Base-by-base conservation (phyloP, 768 basidiomycete species). In the Hygrocybe coccinea region DNA sequence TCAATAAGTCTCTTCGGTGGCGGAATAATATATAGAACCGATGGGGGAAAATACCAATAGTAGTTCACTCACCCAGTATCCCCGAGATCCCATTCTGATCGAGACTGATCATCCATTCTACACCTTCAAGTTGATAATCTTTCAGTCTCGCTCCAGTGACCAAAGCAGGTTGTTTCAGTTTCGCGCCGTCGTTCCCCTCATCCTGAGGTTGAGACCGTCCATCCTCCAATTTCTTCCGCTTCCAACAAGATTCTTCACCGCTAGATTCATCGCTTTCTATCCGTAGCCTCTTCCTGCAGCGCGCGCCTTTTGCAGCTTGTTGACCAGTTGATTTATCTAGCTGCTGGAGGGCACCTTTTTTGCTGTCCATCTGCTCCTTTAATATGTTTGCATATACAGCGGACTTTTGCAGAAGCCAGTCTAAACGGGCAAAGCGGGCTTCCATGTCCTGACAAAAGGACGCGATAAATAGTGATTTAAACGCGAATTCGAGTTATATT, bases 71-170 rank as follows among this genome's bases (percentile, higher is more conserved):
- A 87, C 86, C 87, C 38, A 91, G 62, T 56, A 91, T 91, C 0
- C 89, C 89, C 0, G 84, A 85, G 19, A 91, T 86, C 0, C 89
- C 89, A 62, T 92, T 93, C 69, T 89, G 81, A 67, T 91, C 86
- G 14, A 97, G 71, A 10, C 85, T 85, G 1, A 89, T 86, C 89
- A 97, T 89, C 95, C 95, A 97, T 59, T 95, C 89, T 14, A 97
- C 80, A 0, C 95, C 95, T 50, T 94, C 90, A 1, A 97, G 79
- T 67, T 99, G 95, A 67, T 97, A 97, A 34, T 86, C 80, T 65
- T 93, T 92, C 58, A 98, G 70, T 55, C 74, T 88, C 0, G 85
- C 92, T 4, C 95, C 95, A 0, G 92, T 92, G 38, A 99, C 75
- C 15, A 93, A 71, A 2, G 77, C 69, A 0, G 93, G 89, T 65